A percentile compares a stretch with the other conserved stretches of the same genome.
These are phyloP conservation scores for Leptodermis oblonga DNA, from an alignment of 257 asterid genomes.

Conservation along the genomic window DNA sequence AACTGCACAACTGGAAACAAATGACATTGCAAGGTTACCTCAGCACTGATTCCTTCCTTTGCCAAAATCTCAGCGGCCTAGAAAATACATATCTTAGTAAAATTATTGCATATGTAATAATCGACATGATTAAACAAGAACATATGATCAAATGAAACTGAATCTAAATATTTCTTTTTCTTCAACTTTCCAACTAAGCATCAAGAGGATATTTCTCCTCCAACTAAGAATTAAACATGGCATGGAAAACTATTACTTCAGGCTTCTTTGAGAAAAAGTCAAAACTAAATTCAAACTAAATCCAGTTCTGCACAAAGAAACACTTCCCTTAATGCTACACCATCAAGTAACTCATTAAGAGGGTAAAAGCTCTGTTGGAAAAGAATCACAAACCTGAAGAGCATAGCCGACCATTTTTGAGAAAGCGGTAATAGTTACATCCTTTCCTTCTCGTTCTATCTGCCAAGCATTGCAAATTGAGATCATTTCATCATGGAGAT, in stretches of 20 bases:
- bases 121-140: not conserved
- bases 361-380: not conserved
- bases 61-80: conserved; percentile 83
- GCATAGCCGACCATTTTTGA: conserved; percentile 53
- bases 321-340: not conserved
- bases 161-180: not conserved
- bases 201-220: not conserved
- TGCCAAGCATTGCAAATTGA: conserved; percentile 10
- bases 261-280: not conserved
- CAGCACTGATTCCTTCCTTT: conserved; percentile 71
- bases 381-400: conserved; percentile 35
- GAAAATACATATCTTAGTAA: not conserved
- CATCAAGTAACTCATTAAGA: not conserved
- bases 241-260: not conserved
- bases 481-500: not conserved
- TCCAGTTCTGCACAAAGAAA: not conserved
- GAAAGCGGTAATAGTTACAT: conserved; percentile 39
- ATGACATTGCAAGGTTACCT: conserved; percentile 38
- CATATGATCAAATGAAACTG: not conserved
- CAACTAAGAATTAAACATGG: not conserved
- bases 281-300: not conserved
- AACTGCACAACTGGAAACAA: not conserved
- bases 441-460: conserved; percentile 43
- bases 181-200: not conserved
- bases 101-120: not conserved